Conservation (phyloP, 2,329 filamentous ascomycete genomes). For the Bretziella fagacearum region DNA sequence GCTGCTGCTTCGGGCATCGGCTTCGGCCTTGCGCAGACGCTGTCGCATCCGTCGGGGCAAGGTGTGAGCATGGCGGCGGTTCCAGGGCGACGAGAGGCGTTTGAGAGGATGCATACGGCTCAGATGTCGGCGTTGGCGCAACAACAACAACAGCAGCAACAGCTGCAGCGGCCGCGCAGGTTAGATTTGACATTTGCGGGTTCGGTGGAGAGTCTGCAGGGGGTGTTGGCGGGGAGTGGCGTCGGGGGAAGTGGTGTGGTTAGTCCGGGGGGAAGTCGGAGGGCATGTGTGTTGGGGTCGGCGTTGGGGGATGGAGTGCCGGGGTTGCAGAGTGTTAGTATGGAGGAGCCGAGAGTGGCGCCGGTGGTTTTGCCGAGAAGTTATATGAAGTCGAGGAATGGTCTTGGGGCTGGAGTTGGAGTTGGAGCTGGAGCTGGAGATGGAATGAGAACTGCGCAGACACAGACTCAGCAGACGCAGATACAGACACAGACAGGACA, state of each 20-base stretch:
- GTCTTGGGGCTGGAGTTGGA: not conserved
- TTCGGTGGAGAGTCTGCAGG: not conserved
- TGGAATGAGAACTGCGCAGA: no score
- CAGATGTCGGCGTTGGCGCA: slow-evolving; percentile 9
- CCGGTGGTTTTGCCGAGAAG: not conserved
- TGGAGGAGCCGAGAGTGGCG: slow-evolving; percentile 3
- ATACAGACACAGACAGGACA: not conserved
- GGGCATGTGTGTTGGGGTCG: slow-evolving; percentile 2
- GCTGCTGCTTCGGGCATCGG: slow-evolving; percentile 18
- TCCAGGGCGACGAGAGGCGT: slow-evolving; percentile 13
- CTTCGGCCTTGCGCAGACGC: not conserved
- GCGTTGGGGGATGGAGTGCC: not conserved
- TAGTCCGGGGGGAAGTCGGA: not conserved
- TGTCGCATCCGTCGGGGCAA: not conserved
- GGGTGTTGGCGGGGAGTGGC: not conserved
- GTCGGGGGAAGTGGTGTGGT: not conserved
- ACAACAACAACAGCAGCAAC: not conserved
- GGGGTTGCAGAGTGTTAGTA: slow-evolving; percentile 7
- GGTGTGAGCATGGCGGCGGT: no score
- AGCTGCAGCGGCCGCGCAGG: slow-evolving; percentile 1
- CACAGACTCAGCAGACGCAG: no score
- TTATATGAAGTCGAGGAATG: not conserved
- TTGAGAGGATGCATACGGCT: slow-evolving; percentile 8
- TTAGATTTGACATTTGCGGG: not conserved
- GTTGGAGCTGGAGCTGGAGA: not conserved